Evolutionary conservation across 2,329 filamentous ascomycete genomes (phyloP).

Genomic region (Cadophora sp.): DNA sequence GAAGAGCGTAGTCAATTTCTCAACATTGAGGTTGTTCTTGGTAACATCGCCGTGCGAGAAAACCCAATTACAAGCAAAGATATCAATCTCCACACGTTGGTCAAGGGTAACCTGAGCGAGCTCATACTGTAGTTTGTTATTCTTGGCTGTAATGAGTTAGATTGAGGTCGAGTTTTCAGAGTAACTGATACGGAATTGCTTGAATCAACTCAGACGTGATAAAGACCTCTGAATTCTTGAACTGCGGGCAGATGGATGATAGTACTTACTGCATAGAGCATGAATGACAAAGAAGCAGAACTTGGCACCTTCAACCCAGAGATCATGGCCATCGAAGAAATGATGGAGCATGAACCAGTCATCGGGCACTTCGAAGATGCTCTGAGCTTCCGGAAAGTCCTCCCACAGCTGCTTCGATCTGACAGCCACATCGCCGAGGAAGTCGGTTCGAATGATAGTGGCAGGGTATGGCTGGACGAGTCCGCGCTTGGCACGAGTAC

Average conservation of each 20-base stretch:
- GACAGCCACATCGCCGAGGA: slow-evolving; percentile 16
- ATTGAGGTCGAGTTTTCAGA: not conserved
- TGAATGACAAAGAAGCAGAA: slow-evolving; percentile 43
- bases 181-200: not conserved
- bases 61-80: slow-evolving; percentile 33
- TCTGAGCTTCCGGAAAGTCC: slow-evolving; percentile 27
- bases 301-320: slow-evolving; percentile 37
- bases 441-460: slow-evolving; percentile 19
- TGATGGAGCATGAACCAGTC: slow-evolving; percentile 40
- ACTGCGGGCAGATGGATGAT: not conserved
- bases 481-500: slow-evolving; percentile 20
- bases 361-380: slow-evolving; percentile 15
- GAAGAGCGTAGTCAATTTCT: slow-evolving; percentile 24
- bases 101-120: not conserved
- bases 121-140: not conserved
- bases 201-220: not conserved
- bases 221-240: not conserved
- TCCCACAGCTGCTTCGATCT: slow-evolving; percentile 22
- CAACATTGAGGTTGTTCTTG: not conserved
- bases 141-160: not conserved
- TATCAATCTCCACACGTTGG: slow-evolving; percentile 25
- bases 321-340: slow-evolving; percentile 45
- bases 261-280: slow-evolving; percentile 30
- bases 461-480: slow-evolving; percentile 19
- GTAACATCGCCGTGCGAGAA: slow-evolving; percentile 15